Conservation (phyloP, 2,329 filamentous ascomycete genomes). For the Botryotinia convoluta region DNA sequence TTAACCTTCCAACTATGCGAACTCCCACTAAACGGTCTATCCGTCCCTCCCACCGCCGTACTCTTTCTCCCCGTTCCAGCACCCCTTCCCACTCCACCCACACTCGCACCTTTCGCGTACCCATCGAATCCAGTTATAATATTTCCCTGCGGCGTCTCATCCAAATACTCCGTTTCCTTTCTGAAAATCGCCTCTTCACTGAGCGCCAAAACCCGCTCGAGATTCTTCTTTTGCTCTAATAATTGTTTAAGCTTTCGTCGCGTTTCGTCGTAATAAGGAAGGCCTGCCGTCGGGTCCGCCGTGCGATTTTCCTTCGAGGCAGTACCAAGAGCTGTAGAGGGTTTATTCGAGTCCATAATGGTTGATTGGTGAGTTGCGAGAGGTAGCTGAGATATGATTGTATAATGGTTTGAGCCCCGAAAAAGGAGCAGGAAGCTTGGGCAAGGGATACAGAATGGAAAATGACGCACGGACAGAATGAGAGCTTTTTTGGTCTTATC, state of each 20-base stretch:
- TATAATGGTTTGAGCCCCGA: background rate
- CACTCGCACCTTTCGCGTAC: conserved; percentile 84
- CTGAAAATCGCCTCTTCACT: conserved; percentile 78
- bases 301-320: conserved; percentile 41
- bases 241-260: conserved; percentile 65
- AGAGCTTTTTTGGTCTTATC: conserved; percentile 15
- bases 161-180: conserved; percentile 84
- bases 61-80: conserved; percentile 62
- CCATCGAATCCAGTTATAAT: conserved; percentile 98
- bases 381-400: background rate
- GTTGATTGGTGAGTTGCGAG: background rate
- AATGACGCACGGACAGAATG: background rate
- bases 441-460: background rate
- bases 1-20: conserved; percentile 57
- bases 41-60: conserved; percentile 60
- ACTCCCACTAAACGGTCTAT: conserved; percentile 63
- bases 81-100: conserved; percentile 44
- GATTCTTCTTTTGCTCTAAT: conserved; percentile 60
- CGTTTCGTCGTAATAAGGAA: conserved; percentile 71
- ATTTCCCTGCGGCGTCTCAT: conserved; percentile 85
- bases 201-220: conserved; percentile 28
- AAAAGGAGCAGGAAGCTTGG: conserved; percentile 9
- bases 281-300: conserved; percentile 49
- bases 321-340: background rate
- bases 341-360: conserved; percentile 1